These are phyloP conservation scores for Plasmodium gallinaceum DNA, from an alignment of 169 alveolate genomes.

Conservation along the genomic window DNA sequence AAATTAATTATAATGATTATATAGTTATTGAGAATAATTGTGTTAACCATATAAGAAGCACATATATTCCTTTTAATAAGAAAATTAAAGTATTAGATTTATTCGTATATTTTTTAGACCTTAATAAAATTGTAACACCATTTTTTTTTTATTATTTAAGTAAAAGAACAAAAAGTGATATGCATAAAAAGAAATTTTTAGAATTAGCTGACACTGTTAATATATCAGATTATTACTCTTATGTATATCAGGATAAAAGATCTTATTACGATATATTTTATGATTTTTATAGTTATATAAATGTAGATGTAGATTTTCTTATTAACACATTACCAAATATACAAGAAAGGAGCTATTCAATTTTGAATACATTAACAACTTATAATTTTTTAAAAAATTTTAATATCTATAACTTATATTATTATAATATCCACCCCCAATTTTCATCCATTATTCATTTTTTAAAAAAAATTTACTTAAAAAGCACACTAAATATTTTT, in stretches of 20 bases:
- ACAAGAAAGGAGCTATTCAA: constrained; percentile 61
- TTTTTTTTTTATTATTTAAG: constrained; percentile 44
- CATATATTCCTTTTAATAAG: constrained; percentile 35
- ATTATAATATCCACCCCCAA: not conserved
- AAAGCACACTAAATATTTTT: constrained; percentile 11
- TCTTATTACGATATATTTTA: constrained; percentile 58
- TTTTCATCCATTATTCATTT: constrained; percentile 2
- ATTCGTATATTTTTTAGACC: constrained; percentile 59
- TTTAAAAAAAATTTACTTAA: constrained; percentile 19
- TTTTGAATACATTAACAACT: constrained; percentile 6
- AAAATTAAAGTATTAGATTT: constrained; percentile 61
- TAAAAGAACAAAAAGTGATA: constrained; percentile 52
- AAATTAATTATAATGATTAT: constrained; percentile 65
- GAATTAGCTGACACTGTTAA: constrained; percentile 38
- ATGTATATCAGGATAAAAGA: constrained; percentile 57
- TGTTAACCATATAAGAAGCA: constrained; percentile 8
- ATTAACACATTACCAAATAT: constrained; percentile 60
- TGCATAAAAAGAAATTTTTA: constrained; percentile 58
- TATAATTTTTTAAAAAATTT: constrained; percentile 13
- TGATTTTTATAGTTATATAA: constrained; percentile 57
- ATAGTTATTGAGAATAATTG: constrained; percentile 15
- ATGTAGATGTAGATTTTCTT: constrained; percentile 35
- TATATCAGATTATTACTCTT: constrained; percentile 56
- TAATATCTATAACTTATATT: constrained; percentile 35
- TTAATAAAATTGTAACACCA: constrained; percentile 69